These are phyloP conservation scores for Melanopsichium pennsylvanicum DNA, from an alignment of 1,284 basidiomycete genomes.

Conservation along the genomic window DNA sequence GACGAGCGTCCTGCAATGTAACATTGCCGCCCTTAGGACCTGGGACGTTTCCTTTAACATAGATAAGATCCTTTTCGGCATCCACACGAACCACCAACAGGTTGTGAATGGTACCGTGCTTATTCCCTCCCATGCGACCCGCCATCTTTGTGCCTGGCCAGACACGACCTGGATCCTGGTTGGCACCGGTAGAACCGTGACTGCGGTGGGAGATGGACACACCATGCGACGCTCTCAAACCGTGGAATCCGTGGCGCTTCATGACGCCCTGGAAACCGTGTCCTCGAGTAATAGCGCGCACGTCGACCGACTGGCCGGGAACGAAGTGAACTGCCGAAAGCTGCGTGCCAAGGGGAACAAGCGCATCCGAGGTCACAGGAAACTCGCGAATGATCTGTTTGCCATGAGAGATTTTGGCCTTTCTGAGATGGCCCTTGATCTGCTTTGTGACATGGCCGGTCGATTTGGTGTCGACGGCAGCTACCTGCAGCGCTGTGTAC, in stretches of 20 bases:
- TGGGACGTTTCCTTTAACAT: constrained; percentile 74
- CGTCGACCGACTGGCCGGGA: constrained; percentile 95
- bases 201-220: constrained; percentile 93
- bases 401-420: constrained; percentile 77
- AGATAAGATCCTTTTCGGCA: constrained; percentile 82
- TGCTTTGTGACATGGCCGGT: constrained; percentile 73
- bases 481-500: constrained; percentile 67
- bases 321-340: constrained; percentile 94
- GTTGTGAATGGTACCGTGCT: constrained; percentile 72
- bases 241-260: constrained; percentile 95
- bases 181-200: constrained; percentile 90
- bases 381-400: constrained; percentile 92
- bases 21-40: constrained; percentile 70
- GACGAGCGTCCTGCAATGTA: constrained; percentile 61
- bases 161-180: constrained; percentile 86
- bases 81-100: constrained; percentile 89
- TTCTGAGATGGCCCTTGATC: constrained; percentile 89
- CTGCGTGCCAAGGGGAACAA: constrained; percentile 86
- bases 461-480: constrained; percentile 70
- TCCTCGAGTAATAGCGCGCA: constrained; percentile 89
- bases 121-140: constrained; percentile 82
- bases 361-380: constrained; percentile 83
- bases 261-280: constrained; percentile 97
- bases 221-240: constrained; percentile 93
- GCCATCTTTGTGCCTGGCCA: constrained; percentile 99